These are phyloP conservation scores for Capsicum pubescens DNA, from an alignment of 257 asterid genomes.

Conservation along the genomic window DNA sequence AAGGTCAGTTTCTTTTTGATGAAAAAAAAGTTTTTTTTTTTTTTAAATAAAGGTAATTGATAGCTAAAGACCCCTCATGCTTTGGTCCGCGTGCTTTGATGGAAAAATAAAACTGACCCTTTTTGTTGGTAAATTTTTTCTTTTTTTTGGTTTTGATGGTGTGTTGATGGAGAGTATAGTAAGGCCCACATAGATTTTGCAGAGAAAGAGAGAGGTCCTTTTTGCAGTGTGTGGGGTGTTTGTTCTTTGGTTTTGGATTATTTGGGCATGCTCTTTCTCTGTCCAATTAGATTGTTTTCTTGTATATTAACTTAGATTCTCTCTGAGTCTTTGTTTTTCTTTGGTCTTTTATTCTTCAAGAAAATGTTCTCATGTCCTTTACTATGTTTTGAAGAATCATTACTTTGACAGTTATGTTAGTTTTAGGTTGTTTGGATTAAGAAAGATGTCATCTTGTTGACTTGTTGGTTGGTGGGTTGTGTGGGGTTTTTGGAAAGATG, in stretches of 20 bases:
- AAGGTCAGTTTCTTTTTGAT: conserved; percentile 74
- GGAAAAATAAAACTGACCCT: conserved; percentile 58
- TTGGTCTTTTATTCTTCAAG: conserved; percentile 33
- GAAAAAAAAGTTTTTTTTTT: background rate
- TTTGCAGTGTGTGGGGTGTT: conserved; percentile 60
- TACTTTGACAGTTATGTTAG: conserved; percentile 14
- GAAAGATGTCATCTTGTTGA: conserved; percentile 35
- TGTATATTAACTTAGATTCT: conserved; percentile 59
- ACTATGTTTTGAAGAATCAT: conserved; percentile 32
- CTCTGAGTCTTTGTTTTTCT: conserved; percentile 31
- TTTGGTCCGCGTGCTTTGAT: conserved; percentile 90
- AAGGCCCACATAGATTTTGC: conserved; percentile 81
- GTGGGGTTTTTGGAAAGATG: conserved; percentile 37
- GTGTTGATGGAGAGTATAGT: conserved; percentile 36
- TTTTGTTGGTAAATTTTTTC: conserved; percentile 31
- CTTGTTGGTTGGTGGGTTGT: conserved; percentile 13
- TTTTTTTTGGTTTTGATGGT: conserved; percentile 36
- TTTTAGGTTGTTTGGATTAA: conserved; percentile 25
- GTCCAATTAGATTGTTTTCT: conserved; percentile 59
- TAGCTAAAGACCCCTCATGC: conserved; percentile 68
- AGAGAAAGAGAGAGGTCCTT: conserved; percentile 40
- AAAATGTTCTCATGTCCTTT: conserved; percentile 28
- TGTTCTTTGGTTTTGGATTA: conserved; percentile 73
- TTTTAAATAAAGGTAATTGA: conserved; percentile 28
- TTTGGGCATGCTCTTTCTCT: conserved; percentile 43